phyloP scores from a whole-genome alignment of 2,329 filamentous ascomycete species.

The Ceratocystis cacaofunesta region DNA sequence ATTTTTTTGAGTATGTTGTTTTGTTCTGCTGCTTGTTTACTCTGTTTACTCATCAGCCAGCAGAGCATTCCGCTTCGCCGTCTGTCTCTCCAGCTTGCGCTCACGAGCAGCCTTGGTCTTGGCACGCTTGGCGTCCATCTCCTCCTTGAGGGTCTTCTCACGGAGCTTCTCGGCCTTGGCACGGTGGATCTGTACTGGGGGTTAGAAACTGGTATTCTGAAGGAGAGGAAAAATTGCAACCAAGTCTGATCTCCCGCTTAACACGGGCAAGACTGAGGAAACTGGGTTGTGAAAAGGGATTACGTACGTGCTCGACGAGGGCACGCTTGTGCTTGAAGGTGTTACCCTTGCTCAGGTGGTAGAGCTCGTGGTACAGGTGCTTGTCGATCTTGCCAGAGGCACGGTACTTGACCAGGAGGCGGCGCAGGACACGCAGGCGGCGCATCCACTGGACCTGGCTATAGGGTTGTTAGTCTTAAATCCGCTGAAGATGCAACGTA shows the following conservation, averaged over 20 bases:
- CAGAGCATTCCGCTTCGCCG: conserved; percentile 80
- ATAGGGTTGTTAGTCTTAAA: conserved; percentile 22
- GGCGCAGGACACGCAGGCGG: conserved; percentile 96
- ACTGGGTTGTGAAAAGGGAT: neutral
- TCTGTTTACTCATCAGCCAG: conserved; percentile 44
- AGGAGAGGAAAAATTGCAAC: neutral
- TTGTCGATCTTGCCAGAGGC: conserved; percentile 99
- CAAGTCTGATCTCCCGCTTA: neutral
- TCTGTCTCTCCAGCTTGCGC: conserved; percentile 85
- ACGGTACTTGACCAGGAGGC: conserved; percentile 98
- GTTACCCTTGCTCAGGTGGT: conserved; percentile 99
- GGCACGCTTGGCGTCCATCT: conserved; percentile 99
- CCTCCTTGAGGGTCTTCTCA: conserved; percentile 91
- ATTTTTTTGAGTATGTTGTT: conserved; percentile 16
- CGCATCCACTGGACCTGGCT: conserved; percentile 99
- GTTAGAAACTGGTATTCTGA: conserved; percentile 3
- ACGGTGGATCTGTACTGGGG: conserved; percentile 71
- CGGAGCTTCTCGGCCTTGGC: conserved; percentile 99
- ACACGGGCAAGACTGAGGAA: neutral
- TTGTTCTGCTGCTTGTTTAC: conserved; percentile 17
- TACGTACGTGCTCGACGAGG: conserved; percentile 97
- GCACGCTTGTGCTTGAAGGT: conserved; percentile 99
- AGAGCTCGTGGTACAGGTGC: conserved; percentile 99
- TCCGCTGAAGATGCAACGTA: neutral
- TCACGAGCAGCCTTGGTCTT: conserved; percentile 99